phyloP scores from a whole-genome alignment of 305 asterid species.

The Nicotiana rustica region DNA sequence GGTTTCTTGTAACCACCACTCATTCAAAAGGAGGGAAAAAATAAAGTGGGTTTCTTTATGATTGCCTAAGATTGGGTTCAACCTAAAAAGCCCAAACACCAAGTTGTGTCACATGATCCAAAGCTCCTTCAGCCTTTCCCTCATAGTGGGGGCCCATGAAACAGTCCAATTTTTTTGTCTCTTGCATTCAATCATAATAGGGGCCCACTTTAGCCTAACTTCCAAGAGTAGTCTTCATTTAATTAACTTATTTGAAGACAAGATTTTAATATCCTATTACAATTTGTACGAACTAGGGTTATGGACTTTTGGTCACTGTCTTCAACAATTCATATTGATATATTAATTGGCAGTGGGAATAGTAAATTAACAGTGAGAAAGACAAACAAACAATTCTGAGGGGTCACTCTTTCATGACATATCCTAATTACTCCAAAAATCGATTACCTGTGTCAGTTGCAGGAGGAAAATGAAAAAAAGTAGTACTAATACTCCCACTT shows the following conservation, averaged over 20 bases:
- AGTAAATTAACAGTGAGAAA: slow-evolving; percentile 36
- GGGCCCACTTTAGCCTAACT: slow-evolving; percentile 26
- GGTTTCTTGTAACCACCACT: background rate
- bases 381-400: slow-evolving; percentile 59
- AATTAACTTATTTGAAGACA: background rate
- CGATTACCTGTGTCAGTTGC: background rate
- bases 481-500: background rate
- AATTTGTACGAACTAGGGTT: background rate
- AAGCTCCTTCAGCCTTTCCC: background rate
- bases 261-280: background rate
- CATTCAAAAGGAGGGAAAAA: background rate
- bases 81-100: slow-evolving; percentile 42
- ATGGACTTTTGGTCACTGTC: background rate
- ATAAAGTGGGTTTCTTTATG: background rate
- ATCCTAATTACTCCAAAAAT: background rate
- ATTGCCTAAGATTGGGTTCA: slow-evolving; percentile 25
- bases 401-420: slow-evolving; percentile 21
- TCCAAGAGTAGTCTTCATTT: background rate
- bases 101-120: slow-evolving; percentile 31
- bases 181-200: background rate
- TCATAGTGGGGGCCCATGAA: slow-evolving; percentile 43
- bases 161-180: background rate
- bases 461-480: background rate
- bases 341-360: slow-evolving; percentile 26
- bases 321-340: background rate